Evolutionary conservation across 495 filamentous ascomycete species (phyloP).

Genomic region (Aspergillus mulundensis): DNA sequence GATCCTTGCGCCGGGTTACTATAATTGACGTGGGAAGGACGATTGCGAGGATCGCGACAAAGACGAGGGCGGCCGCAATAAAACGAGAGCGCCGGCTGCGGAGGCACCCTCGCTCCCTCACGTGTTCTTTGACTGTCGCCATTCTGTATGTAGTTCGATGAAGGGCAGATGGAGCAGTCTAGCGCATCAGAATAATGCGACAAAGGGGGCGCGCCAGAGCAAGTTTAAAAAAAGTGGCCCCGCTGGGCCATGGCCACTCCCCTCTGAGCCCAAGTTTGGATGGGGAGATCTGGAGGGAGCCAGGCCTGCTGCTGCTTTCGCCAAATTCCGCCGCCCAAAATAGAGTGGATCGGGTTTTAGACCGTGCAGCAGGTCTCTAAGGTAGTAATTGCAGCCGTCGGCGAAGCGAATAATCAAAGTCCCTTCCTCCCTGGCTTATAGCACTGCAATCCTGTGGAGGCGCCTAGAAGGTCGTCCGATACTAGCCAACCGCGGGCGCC

Average conservation of each 20-base stretch:
- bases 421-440: slow-evolving; percentile 14
- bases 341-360: slow-evolving; percentile 25
- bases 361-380: slow-evolving; percentile 19
- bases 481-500: slow-evolving; percentile 15
- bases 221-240: slow-evolving; percentile 22
- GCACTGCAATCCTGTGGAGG: slow-evolving; percentile 16
- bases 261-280: slow-evolving; percentile 10
- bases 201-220: slow-evolving; percentile 5
- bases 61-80: slow-evolving; percentile 21
- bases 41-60: slow-evolving; percentile 32
- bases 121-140: slow-evolving; percentile 34
- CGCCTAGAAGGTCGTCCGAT: slow-evolving; percentile 19
- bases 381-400: slow-evolving; percentile 14
- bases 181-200: slow-evolving; percentile 16
- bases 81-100: slow-evolving; percentile 30
- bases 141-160: slow-evolving; percentile 12
- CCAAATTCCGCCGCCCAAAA: slow-evolving; percentile 18
- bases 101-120: slow-evolving; percentile 32
- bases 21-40: slow-evolving; percentile 35
- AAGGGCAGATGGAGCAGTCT: slow-evolving; percentile 9
- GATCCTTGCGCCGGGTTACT: slow-evolving; percentile 30
- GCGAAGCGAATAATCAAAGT: background rate
- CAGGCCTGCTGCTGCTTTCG: slow-evolving; percentile 10
- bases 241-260: background rate
- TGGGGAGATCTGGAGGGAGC: slow-evolving; percentile 14